Percentiles rank a stretch among this genome's conserved stretches.
phyloP scores from a whole-genome alignment of 371 early-diverging fungal genomes.

The Cokeromyces recurvatus region DNA sequence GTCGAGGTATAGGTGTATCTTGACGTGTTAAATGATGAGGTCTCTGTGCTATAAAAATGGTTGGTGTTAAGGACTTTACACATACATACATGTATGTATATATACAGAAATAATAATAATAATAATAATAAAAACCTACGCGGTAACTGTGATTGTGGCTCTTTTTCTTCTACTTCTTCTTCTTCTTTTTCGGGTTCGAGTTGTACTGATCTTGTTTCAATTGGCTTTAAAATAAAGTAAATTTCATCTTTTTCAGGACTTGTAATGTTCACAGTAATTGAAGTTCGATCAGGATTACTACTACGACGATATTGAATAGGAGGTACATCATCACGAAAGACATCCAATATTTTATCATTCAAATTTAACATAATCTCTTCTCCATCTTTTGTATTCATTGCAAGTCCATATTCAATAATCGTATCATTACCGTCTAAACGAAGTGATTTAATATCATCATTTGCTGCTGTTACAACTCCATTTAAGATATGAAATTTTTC shows the following conservation, averaged over 20 bases:
- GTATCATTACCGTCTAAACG: slow-evolving; percentile 24
- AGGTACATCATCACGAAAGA: slow-evolving; percentile 35
- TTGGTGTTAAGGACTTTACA: background rate
- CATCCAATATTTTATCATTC: slow-evolving; percentile 22
- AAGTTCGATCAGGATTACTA: slow-evolving; percentile 39
- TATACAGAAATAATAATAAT: too few relatives aligned
- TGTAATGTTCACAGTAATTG: slow-evolving; percentile 33
- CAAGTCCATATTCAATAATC: slow-evolving; percentile 26
- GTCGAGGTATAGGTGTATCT: slow-evolving; percentile 39
- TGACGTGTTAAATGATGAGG: slow-evolving; percentile 36
- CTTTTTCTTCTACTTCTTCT: background rate
- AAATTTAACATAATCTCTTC: slow-evolving; percentile 12
- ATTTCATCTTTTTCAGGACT: slow-evolving; percentile 38
- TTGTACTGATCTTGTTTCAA: background rate
- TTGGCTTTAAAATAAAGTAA: slow-evolving; percentile 32
- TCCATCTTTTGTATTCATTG: slow-evolving; percentile 12
- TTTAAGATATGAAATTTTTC: slow-evolving; percentile 49
- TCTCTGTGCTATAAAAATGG: slow-evolving; percentile 5
- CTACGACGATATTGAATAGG: slow-evolving; percentile 30
- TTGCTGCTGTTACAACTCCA: slow-evolving; percentile 31
- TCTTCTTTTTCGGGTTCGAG: background rate
- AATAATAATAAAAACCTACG: too few relatives aligned
- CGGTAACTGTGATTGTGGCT: too few relatives aligned
- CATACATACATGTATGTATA: too few relatives aligned
- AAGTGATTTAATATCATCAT: slow-evolving; percentile 21